Percentiles rank a stretch among this genome's conserved stretches.
Evolutionary conservation across 164 flowering plant genomes (phyloP).

Genomic region (Berberis thunbergii): DNA sequence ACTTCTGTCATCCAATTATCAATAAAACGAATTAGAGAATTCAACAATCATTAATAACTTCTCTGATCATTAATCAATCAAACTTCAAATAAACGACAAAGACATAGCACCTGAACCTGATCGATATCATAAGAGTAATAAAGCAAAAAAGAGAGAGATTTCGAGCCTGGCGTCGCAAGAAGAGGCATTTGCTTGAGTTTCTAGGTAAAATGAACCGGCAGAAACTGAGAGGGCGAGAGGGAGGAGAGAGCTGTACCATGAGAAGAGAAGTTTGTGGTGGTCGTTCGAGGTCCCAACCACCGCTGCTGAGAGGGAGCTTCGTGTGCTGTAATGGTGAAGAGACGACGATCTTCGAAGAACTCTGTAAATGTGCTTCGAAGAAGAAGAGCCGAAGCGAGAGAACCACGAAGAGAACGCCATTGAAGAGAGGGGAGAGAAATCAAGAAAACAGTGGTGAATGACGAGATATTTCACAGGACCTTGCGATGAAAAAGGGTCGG

Average conservation of each 20-base stretch:
- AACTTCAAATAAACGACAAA: too few relatives aligned
- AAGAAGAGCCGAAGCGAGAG: constrained; percentile 31
- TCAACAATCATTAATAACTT: not conserved
- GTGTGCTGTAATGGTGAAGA: constrained; percentile 1
- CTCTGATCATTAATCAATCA: too few relatives aligned
- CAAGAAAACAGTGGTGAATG: not conserved
- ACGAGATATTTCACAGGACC: too few relatives aligned
- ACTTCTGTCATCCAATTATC: constrained; percentile 14
- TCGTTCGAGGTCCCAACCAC: constrained; percentile 4
- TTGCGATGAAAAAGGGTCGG: too few relatives aligned
- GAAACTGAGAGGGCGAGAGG: constrained; percentile 46
- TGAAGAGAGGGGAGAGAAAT: constrained; percentile 4
- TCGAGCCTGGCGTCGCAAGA: constrained; percentile 39
- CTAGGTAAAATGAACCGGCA: constrained; percentile 36
- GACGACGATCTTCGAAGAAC: constrained; percentile 11
- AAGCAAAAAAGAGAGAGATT: not conserved
- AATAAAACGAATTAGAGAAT: not conserved
- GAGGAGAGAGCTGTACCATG: constrained; percentile 29
- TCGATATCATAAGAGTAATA: too few relatives aligned
- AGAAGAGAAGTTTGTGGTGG: not conserved
- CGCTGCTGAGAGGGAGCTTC: not conserved
- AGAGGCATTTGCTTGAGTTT: constrained; percentile 19
- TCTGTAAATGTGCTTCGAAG: constrained; percentile 21
- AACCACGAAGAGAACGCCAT: constrained; percentile 31
- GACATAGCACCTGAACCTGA: too few relatives aligned